Percentiles rank a stretch among this genome's conserved stretches.
Evolutionary conservation across 1,284 basidiomycete genomes (phyloP).

Genomic region (Pterulicium gracile): DNA sequence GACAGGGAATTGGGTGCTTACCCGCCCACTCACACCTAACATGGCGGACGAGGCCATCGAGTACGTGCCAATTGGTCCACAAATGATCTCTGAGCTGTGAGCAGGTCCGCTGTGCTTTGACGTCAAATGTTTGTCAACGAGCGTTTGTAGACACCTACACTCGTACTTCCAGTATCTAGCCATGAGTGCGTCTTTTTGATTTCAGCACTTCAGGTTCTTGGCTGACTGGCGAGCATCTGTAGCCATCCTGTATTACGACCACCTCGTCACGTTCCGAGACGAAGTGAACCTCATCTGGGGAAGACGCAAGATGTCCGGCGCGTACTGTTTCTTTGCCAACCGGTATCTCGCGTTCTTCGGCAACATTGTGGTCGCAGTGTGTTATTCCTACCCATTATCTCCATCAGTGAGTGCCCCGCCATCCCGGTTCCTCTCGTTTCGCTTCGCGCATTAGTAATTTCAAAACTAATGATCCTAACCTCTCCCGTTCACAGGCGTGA

Average conservation of each 20-base stretch:
- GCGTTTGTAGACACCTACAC: slow-evolving; percentile 2
- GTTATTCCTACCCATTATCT: not conserved
- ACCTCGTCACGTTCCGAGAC: not conserved
- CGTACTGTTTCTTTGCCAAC: slow-evolving; percentile 3
- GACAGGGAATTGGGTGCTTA: too few relatives aligned
- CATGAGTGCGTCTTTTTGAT: not conserved
- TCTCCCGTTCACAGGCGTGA: too few relatives aligned
- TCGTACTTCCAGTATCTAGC: slow-evolving; percentile 2
- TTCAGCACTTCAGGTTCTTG: not conserved
- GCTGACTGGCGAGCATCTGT: not conserved
- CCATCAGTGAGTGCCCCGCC: not conserved
- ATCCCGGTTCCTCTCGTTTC: too few relatives aligned
- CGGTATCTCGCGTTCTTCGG: slow-evolving; percentile 4
- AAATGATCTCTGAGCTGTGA: too few relatives aligned
- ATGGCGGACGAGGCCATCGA: too few relatives aligned
- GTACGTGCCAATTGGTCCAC: too few relatives aligned
- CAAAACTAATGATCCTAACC: too few relatives aligned
- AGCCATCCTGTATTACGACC: slow-evolving; percentile 4
- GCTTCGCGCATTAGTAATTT: too few relatives aligned
- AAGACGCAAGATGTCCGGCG: not conserved
- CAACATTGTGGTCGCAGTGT: not conserved
- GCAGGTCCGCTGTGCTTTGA: too few relatives aligned
- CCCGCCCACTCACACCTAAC: too few relatives aligned
- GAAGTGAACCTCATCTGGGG: slow-evolving; percentile 3
- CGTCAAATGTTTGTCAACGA: too few relatives aligned